Percentiles rank a stretch among this genome's conserved stretches.
Conservation (phyloP, 805 yeast species). For the Komagataella ulmi region DNA sequence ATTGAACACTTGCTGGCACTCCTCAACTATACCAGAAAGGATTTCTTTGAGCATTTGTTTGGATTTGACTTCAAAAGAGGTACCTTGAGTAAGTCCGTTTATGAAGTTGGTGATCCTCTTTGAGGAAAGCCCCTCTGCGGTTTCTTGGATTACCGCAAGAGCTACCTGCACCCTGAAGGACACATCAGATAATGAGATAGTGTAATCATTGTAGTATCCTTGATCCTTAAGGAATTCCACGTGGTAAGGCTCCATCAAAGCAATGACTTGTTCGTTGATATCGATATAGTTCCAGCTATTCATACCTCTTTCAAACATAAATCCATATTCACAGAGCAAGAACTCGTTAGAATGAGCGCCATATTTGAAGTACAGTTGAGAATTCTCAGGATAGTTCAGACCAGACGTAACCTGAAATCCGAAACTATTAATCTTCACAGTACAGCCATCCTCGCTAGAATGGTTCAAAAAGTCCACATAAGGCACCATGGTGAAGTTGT, state of each 20-base stretch:
- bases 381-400: constrained; percentile 19
- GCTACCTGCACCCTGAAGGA: constrained; percentile 74
- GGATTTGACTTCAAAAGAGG: constrained; percentile 19
- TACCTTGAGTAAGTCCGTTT: constrained; percentile 36
- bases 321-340: constrained; percentile 79
- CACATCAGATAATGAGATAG: constrained; percentile 34
- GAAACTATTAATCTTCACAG: constrained; percentile 24
- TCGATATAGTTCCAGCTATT: constrained; percentile 68
- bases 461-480: constrained; percentile 84
- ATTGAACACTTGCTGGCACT: background rate
- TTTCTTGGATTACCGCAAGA: constrained; percentile 39
- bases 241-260: constrained; percentile 22
- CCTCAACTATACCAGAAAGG: background rate
- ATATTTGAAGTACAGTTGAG: constrained; percentile 63
- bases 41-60: constrained; percentile 8
- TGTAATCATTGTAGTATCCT: constrained; percentile 66
- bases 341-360: constrained; percentile 86
- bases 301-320: constrained; percentile 26
- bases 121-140: constrained; percentile 11
- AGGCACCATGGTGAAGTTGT: constrained; percentile 85
- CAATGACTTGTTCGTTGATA: constrained; percentile 29
- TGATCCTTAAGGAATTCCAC: constrained; percentile 29
- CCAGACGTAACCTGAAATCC: constrained; percentile 43
- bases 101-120: constrained; percentile 22
- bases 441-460: constrained; percentile 34